phyloP scores from a whole-genome alignment of 805 yeast species.

The Candida oleophila region DNA sequence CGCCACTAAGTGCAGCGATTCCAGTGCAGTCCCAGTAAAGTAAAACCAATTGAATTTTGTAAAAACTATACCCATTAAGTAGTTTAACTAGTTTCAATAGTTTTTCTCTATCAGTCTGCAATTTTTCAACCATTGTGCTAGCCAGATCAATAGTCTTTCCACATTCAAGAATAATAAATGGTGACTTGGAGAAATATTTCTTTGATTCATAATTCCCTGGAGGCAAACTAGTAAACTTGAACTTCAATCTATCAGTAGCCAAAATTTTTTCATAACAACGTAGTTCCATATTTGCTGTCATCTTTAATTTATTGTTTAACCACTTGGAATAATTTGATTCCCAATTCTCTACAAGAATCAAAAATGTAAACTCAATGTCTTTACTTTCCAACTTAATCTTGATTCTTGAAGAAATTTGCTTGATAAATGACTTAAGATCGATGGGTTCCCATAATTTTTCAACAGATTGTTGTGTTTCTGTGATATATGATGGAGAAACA shows the following conservation, averaged over 20 bases:
- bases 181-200: conserved; percentile 37
- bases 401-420: conserved; percentile 26
- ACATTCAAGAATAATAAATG: conserved; percentile 51
- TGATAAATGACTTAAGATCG: conserved; percentile 34
- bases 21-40: conserved; percentile 40
- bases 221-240: conserved; percentile 45
- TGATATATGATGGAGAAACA: conserved; percentile 16
- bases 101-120: conserved; percentile 34
- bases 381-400: conserved; percentile 18
- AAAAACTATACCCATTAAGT: conserved; percentile 34
- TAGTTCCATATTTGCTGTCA: conserved; percentile 29
- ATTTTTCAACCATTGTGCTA: conserved; percentile 25
- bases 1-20: conserved; percentile 13
- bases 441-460: conserved; percentile 49
- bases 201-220: conserved; percentile 17
- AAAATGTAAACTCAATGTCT: conserved; percentile 28
- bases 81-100: conserved; percentile 35
- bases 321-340: conserved; percentile 44
- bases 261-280: conserved; percentile 25
- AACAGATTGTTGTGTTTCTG: conserved; percentile 32
- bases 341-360: conserved; percentile 53
- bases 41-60: conserved; percentile 38
- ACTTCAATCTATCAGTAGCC: conserved; percentile 20
- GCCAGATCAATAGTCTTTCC: conserved; percentile 27
- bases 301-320: conserved; percentile 45